A percentile compares a stretch with the other conserved stretches of the same genome.
Conservation (phyloP, 345 rosid species). For the Erucastrum elatum region DNA sequence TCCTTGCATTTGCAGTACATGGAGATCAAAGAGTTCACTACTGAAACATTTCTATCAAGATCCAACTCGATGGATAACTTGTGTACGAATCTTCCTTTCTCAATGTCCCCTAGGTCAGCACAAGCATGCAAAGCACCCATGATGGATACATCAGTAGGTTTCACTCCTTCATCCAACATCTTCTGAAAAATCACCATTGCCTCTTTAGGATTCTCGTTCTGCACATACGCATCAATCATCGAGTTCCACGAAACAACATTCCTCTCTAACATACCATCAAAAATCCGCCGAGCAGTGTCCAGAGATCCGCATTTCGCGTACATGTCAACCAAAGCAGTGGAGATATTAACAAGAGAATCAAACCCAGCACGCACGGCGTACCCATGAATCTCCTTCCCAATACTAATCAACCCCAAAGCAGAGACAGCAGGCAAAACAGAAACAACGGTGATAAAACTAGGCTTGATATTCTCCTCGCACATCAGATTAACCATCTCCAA, state of each 20-base stretch:
- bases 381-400: conserved; percentile 5
- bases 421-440: conserved; percentile 10
- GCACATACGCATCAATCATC: conserved; percentile 79
- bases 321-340: conserved; percentile 50
- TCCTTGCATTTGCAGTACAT: conserved; percentile 78
- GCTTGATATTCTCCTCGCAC: neutral
- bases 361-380: neutral
- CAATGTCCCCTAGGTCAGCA: conserved; percentile 65
- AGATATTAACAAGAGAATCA: conserved; percentile 5
- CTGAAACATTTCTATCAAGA: conserved; percentile 56
- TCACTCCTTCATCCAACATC: conserved; percentile 70
- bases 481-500: neutral
- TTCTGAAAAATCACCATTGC: conserved; percentile 55
- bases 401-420: neutral
- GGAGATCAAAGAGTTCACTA: conserved; percentile 73
- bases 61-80: conserved; percentile 46
- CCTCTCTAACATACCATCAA: conserved; percentile 54
- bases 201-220: conserved; percentile 59
- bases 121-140: conserved; percentile 74
- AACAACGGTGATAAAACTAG: conserved; percentile 3
- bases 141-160: conserved; percentile 66
- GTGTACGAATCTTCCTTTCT: conserved; percentile 63
- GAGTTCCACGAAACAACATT: conserved; percentile 88
- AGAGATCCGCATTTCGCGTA: conserved; percentile 66
- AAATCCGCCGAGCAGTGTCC: conserved; percentile 51